A percentile compares a stretch with the other conserved stretches of the same genome.
phyloP scores from a whole-genome alignment of 768 basidiomycete genomes.

The Hericium rajendrae region DNA sequence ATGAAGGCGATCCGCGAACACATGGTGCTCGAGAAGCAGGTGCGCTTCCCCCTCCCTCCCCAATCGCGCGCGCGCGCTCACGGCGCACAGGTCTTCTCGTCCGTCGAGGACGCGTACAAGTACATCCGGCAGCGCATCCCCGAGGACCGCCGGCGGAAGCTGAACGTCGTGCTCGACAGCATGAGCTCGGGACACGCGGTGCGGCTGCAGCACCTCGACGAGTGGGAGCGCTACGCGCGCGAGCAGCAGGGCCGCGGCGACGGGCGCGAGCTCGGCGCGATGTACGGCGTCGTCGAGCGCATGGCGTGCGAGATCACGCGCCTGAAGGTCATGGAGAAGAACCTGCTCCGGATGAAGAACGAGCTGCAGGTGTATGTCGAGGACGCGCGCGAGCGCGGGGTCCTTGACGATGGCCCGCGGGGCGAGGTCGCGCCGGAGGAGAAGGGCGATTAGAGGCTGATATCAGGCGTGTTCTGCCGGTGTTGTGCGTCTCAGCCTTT shows the following conservation, averaged over 20 bases:
- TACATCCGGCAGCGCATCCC: not conserved
- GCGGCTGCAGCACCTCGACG: not conserved
- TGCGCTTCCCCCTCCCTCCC: not conserved
- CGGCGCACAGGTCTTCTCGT: not conserved
- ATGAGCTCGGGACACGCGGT: not conserved
- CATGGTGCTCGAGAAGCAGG: not conserved
- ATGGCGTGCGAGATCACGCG: constrained; percentile 1
- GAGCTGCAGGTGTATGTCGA: not conserved
- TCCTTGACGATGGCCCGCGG: not conserved
- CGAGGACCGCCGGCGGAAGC: not conserved
- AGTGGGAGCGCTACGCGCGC: not conserved
- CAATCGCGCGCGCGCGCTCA: not conserved
- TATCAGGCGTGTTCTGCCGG: too few species aligned
- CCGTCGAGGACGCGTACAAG: not conserved
- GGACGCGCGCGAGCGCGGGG: not conserved
- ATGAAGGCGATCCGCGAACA: not conserved
- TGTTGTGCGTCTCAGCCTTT: too few species aligned
- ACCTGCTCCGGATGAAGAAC: not conserved
- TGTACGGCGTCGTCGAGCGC: not conserved
- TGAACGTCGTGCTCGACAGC: not conserved
- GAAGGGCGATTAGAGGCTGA: not conserved
- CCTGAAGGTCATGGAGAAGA: not conserved
- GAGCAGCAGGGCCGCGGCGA: not conserved
- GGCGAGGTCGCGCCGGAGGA: not conserved
- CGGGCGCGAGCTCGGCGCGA: not conserved